Conservation (phyloP, 1,284 basidiomycete species). For the Xerocomus minutiporus region DNA sequence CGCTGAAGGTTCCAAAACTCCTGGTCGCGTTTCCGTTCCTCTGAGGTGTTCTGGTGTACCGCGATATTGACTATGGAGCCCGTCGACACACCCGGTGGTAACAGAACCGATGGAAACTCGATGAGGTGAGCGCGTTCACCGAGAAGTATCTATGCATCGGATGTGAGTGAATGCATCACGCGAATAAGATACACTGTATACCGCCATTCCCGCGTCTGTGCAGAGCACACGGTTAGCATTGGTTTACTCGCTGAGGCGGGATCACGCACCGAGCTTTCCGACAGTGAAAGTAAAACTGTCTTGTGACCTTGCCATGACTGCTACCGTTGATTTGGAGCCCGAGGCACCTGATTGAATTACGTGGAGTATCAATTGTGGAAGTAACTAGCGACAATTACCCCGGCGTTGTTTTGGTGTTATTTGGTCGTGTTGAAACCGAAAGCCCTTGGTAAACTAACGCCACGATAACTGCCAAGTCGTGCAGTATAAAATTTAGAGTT, state of each 20-base stretch:
- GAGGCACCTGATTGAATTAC: conserved; percentile 5
- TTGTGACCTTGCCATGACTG: conserved; percentile 34
- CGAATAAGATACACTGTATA: conserved; percentile 27
- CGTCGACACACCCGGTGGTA: conserved; percentile 84
- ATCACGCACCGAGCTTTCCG: conserved; percentile 59
- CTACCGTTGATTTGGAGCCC: conserved; percentile 1
- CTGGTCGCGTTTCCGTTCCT: conserved; percentile 75
- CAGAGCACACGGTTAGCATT: conserved; percentile 8
- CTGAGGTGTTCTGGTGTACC: conserved; percentile 73
- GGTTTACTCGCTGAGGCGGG: not conserved
- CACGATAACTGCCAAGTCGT: no score
- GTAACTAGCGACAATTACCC: not conserved
- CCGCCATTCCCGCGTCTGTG: conserved; percentile 79
- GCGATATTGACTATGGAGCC: conserved; percentile 97
- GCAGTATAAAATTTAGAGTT: no score
- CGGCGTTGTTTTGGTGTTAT: conserved; percentile 23
- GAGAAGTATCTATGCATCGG: conserved; percentile 66
- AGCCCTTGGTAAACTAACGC: conserved; percentile 23
- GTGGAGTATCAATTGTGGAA: conserved; percentile 1
- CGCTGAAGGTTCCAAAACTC: conserved; percentile 83
- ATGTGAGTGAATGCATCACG: conserved; percentile 4
- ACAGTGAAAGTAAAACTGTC: conserved; percentile 67
- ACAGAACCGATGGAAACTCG: conserved; percentile 89
- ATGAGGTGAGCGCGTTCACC: conserved; percentile 91
- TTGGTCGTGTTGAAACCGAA: conserved; percentile 27